Percentiles rank a stretch among this genome's conserved stretches.
phyloP scores from a whole-genome alignment of 345 rosid species.

The Toxicodendron radicans region DNA sequence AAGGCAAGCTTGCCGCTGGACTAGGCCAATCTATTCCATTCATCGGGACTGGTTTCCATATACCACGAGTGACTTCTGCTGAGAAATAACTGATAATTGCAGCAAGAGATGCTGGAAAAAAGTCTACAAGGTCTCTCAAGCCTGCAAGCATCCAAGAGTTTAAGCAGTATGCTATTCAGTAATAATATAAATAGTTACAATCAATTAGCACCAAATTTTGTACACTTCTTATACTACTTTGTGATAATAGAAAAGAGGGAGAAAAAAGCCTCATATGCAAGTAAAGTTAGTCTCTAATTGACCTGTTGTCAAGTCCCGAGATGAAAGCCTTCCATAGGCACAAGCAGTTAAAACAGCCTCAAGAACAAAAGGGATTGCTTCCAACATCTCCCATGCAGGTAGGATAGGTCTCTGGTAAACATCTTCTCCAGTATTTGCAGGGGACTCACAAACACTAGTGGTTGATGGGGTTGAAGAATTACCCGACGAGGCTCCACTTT shows the following conservation, averaged over 20 bases:
- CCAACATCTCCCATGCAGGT: slow-evolving; percentile 72
- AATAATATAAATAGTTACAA: not conserved
- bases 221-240: too few species aligned
- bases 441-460: slow-evolving; percentile 37
- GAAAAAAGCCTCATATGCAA: slow-evolving; percentile 9
- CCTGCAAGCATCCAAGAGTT: slow-evolving; percentile 40
- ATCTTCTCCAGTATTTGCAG: slow-evolving; percentile 44
- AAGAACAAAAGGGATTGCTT: slow-evolving; percentile 61
- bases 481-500: slow-evolving; percentile 31
- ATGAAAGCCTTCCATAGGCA: slow-evolving; percentile 65
- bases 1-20: slow-evolving; percentile 48
- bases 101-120: slow-evolving; percentile 64
- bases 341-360: slow-evolving; percentile 72
- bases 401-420: slow-evolving; percentile 49
- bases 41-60: slow-evolving; percentile 68
- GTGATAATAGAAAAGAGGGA: slow-evolving; percentile 6
- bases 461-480: slow-evolving; percentile 41
- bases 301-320: slow-evolving; percentile 71
- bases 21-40: slow-evolving; percentile 82
- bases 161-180: not conserved
- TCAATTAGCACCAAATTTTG: not conserved
- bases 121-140: slow-evolving; percentile 63
- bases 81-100: slow-evolving; percentile 55
- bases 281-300: slow-evolving; percentile 3
- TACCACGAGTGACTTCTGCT: slow-evolving; percentile 64